Percentiles rank a stretch among this genome's conserved stretches.
These are phyloP conservation scores for Boletus semigastroideus DNA, from an alignment of 1,284 basidiomycete species.

Conservation along the genomic window DNA sequence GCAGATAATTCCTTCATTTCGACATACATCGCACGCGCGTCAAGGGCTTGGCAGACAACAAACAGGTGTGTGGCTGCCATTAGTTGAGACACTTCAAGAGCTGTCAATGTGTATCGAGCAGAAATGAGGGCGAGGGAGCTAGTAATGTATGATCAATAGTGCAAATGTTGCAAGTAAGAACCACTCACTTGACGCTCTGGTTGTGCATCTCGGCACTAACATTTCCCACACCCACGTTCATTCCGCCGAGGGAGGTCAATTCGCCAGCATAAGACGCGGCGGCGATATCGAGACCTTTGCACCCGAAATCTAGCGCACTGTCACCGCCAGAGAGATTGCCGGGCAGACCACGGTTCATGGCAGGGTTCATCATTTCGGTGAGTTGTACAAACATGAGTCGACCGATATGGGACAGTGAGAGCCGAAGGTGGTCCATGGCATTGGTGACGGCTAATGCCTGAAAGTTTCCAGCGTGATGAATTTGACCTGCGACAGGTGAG, in stretches of 20 bases:
- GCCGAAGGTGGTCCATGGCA: constrained; percentile 85
- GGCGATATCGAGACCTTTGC: constrained; percentile 85
- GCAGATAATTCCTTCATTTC: constrained; percentile 47
- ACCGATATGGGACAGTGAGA: constrained; percentile 79
- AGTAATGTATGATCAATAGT: constrained; percentile 7
- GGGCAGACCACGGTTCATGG: constrained; percentile 81
- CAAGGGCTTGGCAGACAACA: constrained; percentile 78
- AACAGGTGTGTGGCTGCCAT: constrained; percentile 76
- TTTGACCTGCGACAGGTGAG: constrained; percentile 65
- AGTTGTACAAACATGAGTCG: constrained; percentile 83
- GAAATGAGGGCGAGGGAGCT: constrained; percentile 82
- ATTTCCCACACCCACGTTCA: constrained; percentile 82
- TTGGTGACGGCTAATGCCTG: constrained; percentile 87
- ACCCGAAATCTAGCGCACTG: constrained; percentile 80
- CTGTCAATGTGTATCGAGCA: constrained; percentile 72
- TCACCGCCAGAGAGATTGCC: constrained; percentile 82
- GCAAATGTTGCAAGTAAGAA: neutral
- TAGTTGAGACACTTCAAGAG: constrained; percentile 75
- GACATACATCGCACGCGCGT: constrained; percentile 69
- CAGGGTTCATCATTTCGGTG: constrained; percentile 79
- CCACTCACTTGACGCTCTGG: constrained; percentile 75
- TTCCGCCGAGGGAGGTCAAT: constrained; percentile 74
- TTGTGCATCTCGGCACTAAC: constrained; percentile 89
- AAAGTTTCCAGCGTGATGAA: constrained; percentile 87
- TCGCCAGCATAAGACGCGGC: constrained; percentile 80